These are phyloP conservation scores for Apiotrichum laibachii DNA, from an alignment of 1,284 basidiomycete genomes.

Conservation along the genomic window DNA sequence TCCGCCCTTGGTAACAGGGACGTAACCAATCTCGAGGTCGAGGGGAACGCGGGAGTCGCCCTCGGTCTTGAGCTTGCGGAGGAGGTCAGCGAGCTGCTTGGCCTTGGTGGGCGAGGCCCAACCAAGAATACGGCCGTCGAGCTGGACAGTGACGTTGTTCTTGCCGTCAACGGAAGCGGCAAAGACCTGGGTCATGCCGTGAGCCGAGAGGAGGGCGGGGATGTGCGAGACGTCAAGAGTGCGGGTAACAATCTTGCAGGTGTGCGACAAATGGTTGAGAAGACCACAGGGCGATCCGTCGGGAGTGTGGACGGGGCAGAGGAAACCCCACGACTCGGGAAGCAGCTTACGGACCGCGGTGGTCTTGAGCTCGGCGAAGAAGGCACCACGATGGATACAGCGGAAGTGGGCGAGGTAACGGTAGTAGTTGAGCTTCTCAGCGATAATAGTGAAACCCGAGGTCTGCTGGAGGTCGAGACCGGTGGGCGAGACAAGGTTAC, in stretches of 20 bases:
- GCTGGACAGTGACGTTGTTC: constrained; percentile 80
- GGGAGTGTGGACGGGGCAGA: constrained; percentile 98
- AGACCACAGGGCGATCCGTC: constrained; percentile 98
- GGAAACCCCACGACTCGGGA: constrained; percentile 98
- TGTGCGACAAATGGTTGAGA: constrained; percentile 92
- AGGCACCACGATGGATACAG: constrained; percentile 97
- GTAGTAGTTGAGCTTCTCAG: constrained; percentile 98
- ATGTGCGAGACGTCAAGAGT: constrained; percentile 75
- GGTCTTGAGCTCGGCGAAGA: constrained; percentile 98
- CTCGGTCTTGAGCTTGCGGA: constrained; percentile 96
- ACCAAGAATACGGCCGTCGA: constrained; percentile 94
- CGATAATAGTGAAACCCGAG: constrained; percentile 95
- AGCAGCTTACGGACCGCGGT: constrained; percentile 95
- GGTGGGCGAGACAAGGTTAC: constrained; percentile 90
- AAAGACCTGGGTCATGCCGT: constrained; percentile 94
- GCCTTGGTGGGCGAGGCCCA: constrained; percentile 80
- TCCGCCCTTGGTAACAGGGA: constrained; percentile 84
- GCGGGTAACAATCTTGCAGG: constrained; percentile 84
- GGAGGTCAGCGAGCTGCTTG: constrained; percentile 72
- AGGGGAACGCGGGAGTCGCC: constrained; percentile 76
- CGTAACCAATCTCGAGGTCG: constrained; percentile 92
- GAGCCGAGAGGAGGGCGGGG: constrained; percentile 73
- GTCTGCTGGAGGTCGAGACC: constrained; percentile 97
- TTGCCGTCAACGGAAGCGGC: constrained; percentile 71
- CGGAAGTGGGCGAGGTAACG: constrained; percentile 98